Percentiles rank a stretch among this genome's conserved stretches.
Conservation (phyloP, 2,329 filamentous ascomycete species). For the Fusarium hainanense region DNA sequence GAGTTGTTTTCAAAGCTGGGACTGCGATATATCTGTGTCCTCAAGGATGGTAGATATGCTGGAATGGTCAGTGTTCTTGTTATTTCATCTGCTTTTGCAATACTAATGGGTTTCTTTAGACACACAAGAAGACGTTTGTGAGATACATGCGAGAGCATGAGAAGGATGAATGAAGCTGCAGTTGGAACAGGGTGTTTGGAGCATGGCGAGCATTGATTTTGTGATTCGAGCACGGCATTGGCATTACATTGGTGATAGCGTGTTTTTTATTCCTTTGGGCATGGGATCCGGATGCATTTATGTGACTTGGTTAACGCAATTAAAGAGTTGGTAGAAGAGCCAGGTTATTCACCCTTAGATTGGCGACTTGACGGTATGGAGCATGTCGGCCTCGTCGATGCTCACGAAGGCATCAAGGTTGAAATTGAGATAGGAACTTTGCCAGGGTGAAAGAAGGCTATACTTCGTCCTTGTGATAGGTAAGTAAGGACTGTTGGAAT, state of each 20-base stretch:
- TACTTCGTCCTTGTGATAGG: not conserved
- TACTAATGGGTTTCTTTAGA: conserved; percentile 56
- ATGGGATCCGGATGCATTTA: conserved; percentile 11
- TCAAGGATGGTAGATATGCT: conserved; percentile 84
- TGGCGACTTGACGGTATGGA: conserved; percentile 6
- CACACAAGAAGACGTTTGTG: conserved; percentile 97
- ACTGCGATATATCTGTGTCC: conserved; percentile 89
- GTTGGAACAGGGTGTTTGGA: conserved; percentile 12
- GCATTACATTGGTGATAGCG: conserved; percentile 30
- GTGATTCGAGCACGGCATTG: conserved; percentile 26
- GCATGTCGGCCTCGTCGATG: not conserved
- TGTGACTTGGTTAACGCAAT: conserved; percentile 5
- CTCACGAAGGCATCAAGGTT: not conserved
- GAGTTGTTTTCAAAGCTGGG: conserved; percentile 97
- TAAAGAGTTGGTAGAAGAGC: conserved; percentile 9
- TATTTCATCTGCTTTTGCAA: not conserved
- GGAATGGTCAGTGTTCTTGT: conserved; percentile 77
- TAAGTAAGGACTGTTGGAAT: not conserved
- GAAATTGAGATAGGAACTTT: not conserved
- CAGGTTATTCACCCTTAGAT: conserved; percentile 1
- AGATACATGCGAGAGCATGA: conserved; percentile 91
- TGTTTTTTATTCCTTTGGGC: conserved; percentile 9
- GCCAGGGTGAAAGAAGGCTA: not conserved
- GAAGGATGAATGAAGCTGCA: conserved; percentile 53
- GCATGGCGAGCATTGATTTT: conserved; percentile 16